phyloP scores from a whole-genome alignment of 768 basidiomycete genomes.

The Russula emetica region DNA sequence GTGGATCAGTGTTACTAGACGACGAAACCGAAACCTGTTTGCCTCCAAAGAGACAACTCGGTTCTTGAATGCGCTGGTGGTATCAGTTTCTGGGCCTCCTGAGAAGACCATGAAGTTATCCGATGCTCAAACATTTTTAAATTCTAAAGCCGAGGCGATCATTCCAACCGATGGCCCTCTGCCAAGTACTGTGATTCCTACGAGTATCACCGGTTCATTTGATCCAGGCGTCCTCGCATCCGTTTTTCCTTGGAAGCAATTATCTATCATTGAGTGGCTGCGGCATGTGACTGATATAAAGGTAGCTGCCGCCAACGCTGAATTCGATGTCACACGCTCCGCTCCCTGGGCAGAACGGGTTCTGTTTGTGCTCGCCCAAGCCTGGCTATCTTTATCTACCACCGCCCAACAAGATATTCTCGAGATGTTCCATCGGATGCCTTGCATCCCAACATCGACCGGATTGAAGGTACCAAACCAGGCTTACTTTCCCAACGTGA shows the following conservation, averaged over 20 bases:
- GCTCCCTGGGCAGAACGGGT: conserved; percentile 75
- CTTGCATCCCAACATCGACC: conserved; percentile 50
- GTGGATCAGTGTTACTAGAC: conserved; percentile 53
- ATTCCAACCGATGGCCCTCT: conserved; percentile 75
- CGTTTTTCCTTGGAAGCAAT: conserved; percentile 72
- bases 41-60: conserved; percentile 55
- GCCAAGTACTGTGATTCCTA: conserved; percentile 66
- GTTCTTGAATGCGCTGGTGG: conserved; percentile 67
- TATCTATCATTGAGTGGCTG: conserved; percentile 74
- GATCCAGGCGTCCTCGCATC: conserved; percentile 37
- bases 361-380: conserved; percentile 55
- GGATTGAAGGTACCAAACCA: conserved; percentile 72
- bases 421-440: conserved; percentile 40
- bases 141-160: conserved; percentile 50
- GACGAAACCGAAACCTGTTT: too few species aligned
- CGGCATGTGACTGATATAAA: conserved; percentile 52
- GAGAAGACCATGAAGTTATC: conserved; percentile 65
- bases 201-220: conserved; percentile 58
- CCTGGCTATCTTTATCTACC: conserved; percentile 65
- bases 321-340: conserved; percentile 62
- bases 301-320: conserved; percentile 40
- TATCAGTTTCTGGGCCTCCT: conserved; percentile 42
- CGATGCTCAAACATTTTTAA: conserved; percentile 65
- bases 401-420: conserved; percentile 42
- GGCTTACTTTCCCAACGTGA: conserved; percentile 79